Evolutionary conservation across 2,329 filamentous ascomycete genomes (phyloP), one percentile per base, ranked within the genome.

Genomic region (Dactylella cylindrospora): DNA sequence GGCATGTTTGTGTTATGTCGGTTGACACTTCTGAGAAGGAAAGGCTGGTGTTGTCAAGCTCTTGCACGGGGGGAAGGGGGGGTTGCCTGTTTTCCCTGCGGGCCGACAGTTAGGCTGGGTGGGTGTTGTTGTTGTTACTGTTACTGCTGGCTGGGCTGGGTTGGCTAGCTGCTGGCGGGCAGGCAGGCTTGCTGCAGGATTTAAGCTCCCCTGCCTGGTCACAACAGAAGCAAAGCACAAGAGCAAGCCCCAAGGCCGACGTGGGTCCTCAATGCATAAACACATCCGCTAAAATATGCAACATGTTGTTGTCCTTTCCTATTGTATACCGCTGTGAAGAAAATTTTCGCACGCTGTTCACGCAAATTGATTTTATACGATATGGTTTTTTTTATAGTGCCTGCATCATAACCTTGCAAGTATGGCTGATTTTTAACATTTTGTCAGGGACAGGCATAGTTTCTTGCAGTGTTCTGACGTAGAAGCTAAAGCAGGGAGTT

Each of bases 231-330:
- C 43, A 36, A 52, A 46, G 35, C 49, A 47, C 57, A 53, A 49
- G 40, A n/a, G n/a, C n/a, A n/a, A n/a, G n/a, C n/a, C n/a, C n/a
- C n/a, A n/a, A n/a, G n/a, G n/a, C n/a, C 57, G 49, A 52, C 46
- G 46, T 47, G 46, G 57, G 49, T 62, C 47, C 35, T 5, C 26
- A 28, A 31, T 62, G 57, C 57, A 62, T 62, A 62, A 62, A 47
- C 49, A 62, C 57, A 54, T 43, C 49, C 49, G 31, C 57, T 62
- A 62, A 61, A 62, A 62, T 62, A 62, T 62, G 57, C 57, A 62
- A 62, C 57, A 62, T 62, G 15, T 62, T 39, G 57, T 62, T 62
- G 57, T 62, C 57, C 57, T 49, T 62, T 49, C 47, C 55, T 49
- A 62, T 54, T 54, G 36, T 32, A 62, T 54, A 54, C 29, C n/a